Conservation (phyloP, 305 asterid genomes). For the Nicotiana rustica region DNA sequence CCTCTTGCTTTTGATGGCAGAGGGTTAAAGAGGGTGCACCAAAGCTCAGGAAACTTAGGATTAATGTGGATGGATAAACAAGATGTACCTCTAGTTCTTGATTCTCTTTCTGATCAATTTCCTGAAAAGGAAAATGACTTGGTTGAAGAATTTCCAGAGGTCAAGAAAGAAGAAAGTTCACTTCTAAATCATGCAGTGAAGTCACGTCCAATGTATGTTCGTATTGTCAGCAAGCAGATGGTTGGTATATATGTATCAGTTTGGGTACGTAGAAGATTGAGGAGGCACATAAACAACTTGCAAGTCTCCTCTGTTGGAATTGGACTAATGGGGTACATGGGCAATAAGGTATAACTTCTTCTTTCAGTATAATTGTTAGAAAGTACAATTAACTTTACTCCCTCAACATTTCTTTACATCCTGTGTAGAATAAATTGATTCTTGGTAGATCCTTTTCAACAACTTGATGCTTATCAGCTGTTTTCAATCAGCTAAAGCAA, state of each 20-base stretch:
- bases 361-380: background rate
- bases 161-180: slow-evolving; percentile 37
- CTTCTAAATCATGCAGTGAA: slow-evolving; percentile 36
- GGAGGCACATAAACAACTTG: slow-evolving; percentile 79
- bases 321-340: slow-evolving; percentile 98
- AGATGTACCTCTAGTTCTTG: slow-evolving; percentile 49
- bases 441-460: too few species aligned
- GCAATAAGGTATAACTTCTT: slow-evolving; percentile 73
- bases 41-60: slow-evolving; percentile 71
- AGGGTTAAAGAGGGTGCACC: slow-evolving; percentile 68
- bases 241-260: slow-evolving; percentile 91
- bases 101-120: slow-evolving; percentile 52
- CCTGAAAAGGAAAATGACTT: slow-evolving; percentile 66
- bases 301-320: slow-evolving; percentile 93
- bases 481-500: too few species aligned
- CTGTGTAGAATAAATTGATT: too few species aligned
- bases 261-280: slow-evolving; percentile 79
- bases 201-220: slow-evolving; percentile 58
- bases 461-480: too few species aligned
- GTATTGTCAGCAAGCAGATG: slow-evolving; percentile 98
- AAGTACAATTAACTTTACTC: background rate
- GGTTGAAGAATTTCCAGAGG: slow-evolving; percentile 49
- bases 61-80: slow-evolving; percentile 53
- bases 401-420: too few species aligned
- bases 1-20: slow-evolving; percentile 33